Evolutionary conservation across 2,329 filamentous ascomycete genomes (phyloP), one percentile per base, ranked within the genome.

Genomic region (Curvularia spicifera): DNA sequence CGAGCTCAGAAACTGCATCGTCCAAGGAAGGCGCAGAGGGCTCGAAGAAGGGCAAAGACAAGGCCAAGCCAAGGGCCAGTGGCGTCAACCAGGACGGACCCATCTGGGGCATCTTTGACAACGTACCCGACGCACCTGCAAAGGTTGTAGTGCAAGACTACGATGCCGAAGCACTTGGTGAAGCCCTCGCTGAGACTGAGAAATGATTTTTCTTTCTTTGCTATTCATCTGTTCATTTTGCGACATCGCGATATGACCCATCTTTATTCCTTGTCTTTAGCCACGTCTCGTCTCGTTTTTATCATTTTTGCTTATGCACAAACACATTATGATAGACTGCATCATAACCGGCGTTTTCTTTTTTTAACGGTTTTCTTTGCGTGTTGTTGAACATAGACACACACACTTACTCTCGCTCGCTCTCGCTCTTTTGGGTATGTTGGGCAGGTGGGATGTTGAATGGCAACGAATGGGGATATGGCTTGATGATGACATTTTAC

Each of bases 51-150:
- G 24, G 53, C 45, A 69, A 63, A 43, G 63, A 66, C 5, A 63
- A 70, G 46, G 50, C 54, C 4, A 69, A 63, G 22, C 52, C 75
- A 5, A 53, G 77, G 22, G 65, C 74, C 0, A 68, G 74, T 2
- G 76, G 77, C 12, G 71, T 78, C 9, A 79, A 78, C 51, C 77
- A 79, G 49, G 60, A 56, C 1, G 77, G 76, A 0, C 74, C 76
- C 0, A 76, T 78, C 13, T 73, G 74, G 66, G 76, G 76, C n/a
- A 72, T 78, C 61, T 75, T 76, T 33, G 71, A 73, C 42, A 69
- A 74, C 37, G 66, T 74, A 4, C 73, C 71, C 1, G 67, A 69
- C 35, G 70, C 74, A 15, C 74, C 75, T 2, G 69, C 64, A 0
- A 73, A 73, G 40, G 69, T 78, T 3, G 68, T 73, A 1, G 73